phyloP scores from a whole-genome alignment of 495 filamentous ascomycete genomes.

The Usnea hakonensis region DNA sequence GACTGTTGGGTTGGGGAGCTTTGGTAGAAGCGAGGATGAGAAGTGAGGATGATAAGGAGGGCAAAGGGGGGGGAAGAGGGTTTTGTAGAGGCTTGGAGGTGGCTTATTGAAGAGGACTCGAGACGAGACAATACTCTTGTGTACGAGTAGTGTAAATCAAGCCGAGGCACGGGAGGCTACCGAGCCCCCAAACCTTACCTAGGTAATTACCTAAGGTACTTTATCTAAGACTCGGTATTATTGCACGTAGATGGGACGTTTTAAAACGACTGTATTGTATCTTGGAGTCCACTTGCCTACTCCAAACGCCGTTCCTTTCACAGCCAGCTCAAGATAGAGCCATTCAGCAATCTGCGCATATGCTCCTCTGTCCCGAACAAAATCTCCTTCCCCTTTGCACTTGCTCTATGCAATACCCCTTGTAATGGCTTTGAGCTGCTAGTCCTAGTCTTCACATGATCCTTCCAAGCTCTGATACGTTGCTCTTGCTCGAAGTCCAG shows the following conservation, averaged over 20 bases:
- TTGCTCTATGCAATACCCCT: conserved; percentile 25
- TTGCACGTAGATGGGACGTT: background rate
- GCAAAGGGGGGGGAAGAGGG: background rate
- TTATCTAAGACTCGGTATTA: no score
- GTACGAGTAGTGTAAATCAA: background rate
- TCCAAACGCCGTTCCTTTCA: conserved; percentile 23
- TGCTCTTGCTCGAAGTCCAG: conserved; percentile 22
- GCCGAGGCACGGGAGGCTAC: conserved; percentile 3
- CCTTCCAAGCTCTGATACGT: conserved; percentile 21
- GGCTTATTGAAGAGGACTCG: no score
- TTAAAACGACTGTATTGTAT: background rate
- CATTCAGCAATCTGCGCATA: conserved; percentile 35
- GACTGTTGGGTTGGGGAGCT: background rate
- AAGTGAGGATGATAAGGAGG: background rate
- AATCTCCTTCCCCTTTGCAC: conserved; percentile 30
- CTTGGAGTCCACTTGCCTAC: background rate
- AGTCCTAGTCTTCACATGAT: conserved; percentile 15
- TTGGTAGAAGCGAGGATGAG: background rate
- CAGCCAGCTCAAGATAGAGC: conserved; percentile 33
- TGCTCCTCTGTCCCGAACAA: conserved; percentile 36
- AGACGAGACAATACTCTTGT: background rate
- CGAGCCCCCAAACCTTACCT: no score
- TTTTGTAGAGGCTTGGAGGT: conserved; percentile 5
- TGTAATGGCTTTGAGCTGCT: conserved; percentile 16
- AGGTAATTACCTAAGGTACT: no score